These are phyloP conservation scores for Pseudopithomyces maydicus DNA, from an alignment of 2,329 filamentous ascomycete species.

Conservation along the genomic window DNA sequence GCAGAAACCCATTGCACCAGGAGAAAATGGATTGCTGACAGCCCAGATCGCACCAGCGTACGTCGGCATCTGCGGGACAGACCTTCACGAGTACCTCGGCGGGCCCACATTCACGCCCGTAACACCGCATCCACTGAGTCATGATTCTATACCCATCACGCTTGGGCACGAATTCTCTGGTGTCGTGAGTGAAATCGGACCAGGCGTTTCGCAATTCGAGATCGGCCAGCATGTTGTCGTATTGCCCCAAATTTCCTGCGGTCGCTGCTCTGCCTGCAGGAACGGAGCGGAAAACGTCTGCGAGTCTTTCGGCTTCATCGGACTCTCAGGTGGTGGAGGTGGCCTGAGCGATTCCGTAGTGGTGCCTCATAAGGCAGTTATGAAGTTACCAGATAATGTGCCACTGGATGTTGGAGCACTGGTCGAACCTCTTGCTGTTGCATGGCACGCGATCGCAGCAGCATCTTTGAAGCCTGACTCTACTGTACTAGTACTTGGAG, in stretches of 20 bases:
- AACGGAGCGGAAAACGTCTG: constrained; percentile 63
- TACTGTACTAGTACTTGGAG: constrained; percentile 62
- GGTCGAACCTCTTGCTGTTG: constrained; percentile 67
- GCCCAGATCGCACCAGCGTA: constrained; percentile 50
- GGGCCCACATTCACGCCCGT: constrained; percentile 56
- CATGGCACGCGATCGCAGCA: constrained; percentile 65
- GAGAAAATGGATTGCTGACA: not conserved
- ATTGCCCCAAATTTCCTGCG: constrained; percentile 65
- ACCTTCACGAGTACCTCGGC: constrained; percentile 59
- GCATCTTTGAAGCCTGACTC: constrained; percentile 54
- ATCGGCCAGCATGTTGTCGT: constrained; percentile 63
- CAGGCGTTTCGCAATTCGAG: constrained; percentile 53
- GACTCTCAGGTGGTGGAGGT: constrained; percentile 57
- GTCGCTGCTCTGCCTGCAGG: constrained; percentile 60
- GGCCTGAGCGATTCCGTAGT: constrained; percentile 62
- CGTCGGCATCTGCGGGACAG: constrained; percentile 60
- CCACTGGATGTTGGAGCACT: constrained; percentile 61
- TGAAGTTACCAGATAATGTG: constrained; percentile 58
- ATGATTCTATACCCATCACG: constrained; percentile 62
- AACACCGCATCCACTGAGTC: constrained; percentile 62
- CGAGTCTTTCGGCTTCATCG: constrained; percentile 60
- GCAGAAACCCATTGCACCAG: not conserved
- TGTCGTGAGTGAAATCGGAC: constrained; percentile 63
- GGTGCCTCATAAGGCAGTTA: constrained; percentile 55
- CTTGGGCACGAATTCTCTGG: constrained; percentile 71